Evolutionary conservation across 2,329 filamentous ascomycete genomes (phyloP), one percentile per base, ranked within the genome.

Genomic region (Aspergillus tanneri): DNA sequence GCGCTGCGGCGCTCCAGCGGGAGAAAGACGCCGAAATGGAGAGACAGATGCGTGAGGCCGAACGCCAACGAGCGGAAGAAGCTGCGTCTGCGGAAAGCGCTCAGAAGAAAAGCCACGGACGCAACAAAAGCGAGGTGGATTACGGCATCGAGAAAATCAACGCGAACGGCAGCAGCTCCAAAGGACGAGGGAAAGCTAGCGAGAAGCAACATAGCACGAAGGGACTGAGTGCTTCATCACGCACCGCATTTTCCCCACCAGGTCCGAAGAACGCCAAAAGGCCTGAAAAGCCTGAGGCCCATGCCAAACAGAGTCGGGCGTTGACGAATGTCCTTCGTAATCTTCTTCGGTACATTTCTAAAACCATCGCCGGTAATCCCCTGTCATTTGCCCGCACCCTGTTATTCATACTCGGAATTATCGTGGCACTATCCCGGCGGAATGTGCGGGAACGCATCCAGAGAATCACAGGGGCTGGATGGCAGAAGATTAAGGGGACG

Each of bases 401-500:
- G 41, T 80, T 90, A 12, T 96, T 97, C 64, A 68, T 96, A 19
- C 72, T 91, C 28, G 88, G 88, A 2, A 78, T 99, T 52, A 64
- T 95, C 23, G 71, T 92, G 54, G 82, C 93, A 55, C 75, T 96
- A 50, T 86, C 88, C 49, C 80, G 88, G 60, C 80, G 82, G 60
- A 86, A 87, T 63, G 75, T 95, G 11, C 81, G 91, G 32, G 84
- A 95, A 57, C 81, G 87, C 55, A 69, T 96, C 27, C 79, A 84
- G 65, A 79, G 84, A 46, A 75, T 90, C 28, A 64, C 95, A 35
- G 81, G 80, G 30, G 76, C 79, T 22, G 84, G 83, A 8, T 95
- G 90, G 90, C 80, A 82, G 46, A 96, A 95, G 73, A 74, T 96
- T 32, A 84, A 82, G 66, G 80, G 84, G 37, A 97, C 93, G 0